Evolutionary conservation across 2,329 filamentous ascomycete species (phyloP), one percentile per base, ranked within the genome.

Genomic region (Cordyceps fumosorosea): DNA sequence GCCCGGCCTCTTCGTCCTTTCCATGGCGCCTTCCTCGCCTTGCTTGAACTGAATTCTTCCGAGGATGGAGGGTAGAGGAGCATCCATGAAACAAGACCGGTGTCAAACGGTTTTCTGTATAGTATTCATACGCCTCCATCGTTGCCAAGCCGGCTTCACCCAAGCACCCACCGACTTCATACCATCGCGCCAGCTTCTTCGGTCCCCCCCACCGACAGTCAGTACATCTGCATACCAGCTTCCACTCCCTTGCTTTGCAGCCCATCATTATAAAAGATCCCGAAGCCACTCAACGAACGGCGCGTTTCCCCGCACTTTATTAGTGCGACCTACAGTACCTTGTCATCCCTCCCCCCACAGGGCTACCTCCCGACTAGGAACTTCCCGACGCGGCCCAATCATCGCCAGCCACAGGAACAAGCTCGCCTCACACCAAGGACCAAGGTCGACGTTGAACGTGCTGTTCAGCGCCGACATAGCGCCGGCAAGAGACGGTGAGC

Each of bases 401-500:
- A 60, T n/a, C 37, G 16, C 18, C 37, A 47, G 42, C 50, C 48
- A 60, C 42, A 47, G 6, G 40, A 14, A 47, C 32, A n/a, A 50
- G n/a, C 47, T 29, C n/a, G 14, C n/a, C 48, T 60, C 50, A 20
- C 58, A 54, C 58, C 42, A 10, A 8, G 18, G 29, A 10, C 34
- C 14, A 24, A 29, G 29, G 45, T n/a, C 40, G 14, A 44, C 14
- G 34, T 48, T 12, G 20, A 47, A 44, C 40, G 2, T 45, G 24
- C 24, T 60, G 8, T 34, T 34, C 58, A 60, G 34, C 58, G 58
- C 58, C 58, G 58, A 60, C 58, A 60, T 60, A 60, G 14, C 16
- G 58, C 58, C 58, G 58, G 58, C 29, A 32, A 59, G 5, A 60
- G 24, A 60, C 50, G 50, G 58, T 60, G 58, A 54, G 50, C 24